These are phyloP conservation scores for Calonectria hongkongensis DNA, from an alignment of 2,329 filamentous ascomycete genomes.

Conservation along the genomic window DNA sequence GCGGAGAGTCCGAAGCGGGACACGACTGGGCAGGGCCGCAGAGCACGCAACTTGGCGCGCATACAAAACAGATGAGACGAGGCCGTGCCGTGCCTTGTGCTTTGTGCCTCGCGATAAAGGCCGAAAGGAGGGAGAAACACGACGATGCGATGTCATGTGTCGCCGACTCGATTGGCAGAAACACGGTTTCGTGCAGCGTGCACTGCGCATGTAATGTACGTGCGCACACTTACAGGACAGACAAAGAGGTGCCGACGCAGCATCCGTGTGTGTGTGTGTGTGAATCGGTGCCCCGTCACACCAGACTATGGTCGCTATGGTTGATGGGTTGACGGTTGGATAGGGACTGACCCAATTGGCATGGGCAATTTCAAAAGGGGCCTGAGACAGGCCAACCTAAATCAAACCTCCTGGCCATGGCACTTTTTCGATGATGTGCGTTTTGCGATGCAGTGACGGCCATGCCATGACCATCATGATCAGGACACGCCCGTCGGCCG, in stretches of 20 bases:
- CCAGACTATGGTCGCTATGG: not conserved
- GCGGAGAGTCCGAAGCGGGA: conserved; percentile 51
- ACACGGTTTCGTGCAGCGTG: not conserved
- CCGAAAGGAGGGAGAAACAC: conserved; percentile 8
- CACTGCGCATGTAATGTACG: too few species aligned
- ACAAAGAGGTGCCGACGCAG: conserved; percentile 25
- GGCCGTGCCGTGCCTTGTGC: not conserved
- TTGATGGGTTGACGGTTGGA: conserved; percentile 13
- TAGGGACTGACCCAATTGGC: conserved; percentile 10
- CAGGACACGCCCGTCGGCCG: conserved; percentile 20
- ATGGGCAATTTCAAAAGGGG: not conserved
- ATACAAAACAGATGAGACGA: conserved; percentile 24
- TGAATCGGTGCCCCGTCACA: conserved; percentile 6
- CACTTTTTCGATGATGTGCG: conserved; percentile 27
- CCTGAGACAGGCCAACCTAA: conserved; percentile 25
- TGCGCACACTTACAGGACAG: not conserved
- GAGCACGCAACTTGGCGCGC: conserved; percentile 28
- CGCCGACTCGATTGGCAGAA: conserved; percentile 6
- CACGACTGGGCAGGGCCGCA: conserved; percentile 25
- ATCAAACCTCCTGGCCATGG: conserved; percentile 14
- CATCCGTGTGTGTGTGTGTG: not conserved
- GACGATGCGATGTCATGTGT: conserved; percentile 7
- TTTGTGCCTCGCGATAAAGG: conserved; percentile 15
- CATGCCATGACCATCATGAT: not conserved
- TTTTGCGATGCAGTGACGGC: conserved; percentile 24